A percentile compares a stretch with the other conserved stretches of the same genome.
Evolutionary conservation across 345 rosid genomes (phyloP).

Genomic region (Moricandia arvensis): DNA sequence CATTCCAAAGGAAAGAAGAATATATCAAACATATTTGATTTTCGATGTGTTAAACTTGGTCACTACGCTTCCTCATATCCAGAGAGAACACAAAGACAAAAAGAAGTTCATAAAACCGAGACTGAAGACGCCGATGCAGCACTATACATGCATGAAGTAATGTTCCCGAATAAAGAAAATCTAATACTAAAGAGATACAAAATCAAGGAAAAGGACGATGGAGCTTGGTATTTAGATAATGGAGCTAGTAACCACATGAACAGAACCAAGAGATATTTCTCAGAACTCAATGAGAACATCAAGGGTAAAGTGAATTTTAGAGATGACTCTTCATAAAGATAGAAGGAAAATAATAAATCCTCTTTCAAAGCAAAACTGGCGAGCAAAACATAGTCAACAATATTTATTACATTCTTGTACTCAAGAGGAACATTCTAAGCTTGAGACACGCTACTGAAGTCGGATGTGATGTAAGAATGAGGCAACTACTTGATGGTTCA

Average conservation of each 20-base stretch:
- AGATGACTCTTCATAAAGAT: neutral
- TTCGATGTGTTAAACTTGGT: neutral
- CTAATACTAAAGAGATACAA: neutral
- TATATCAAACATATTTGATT: neutral
- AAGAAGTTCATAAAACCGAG: neutral
- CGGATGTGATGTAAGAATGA: no score
- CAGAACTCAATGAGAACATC: neutral
- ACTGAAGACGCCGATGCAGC: neutral
- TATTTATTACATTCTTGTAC: neutral
- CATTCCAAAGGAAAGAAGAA: neutral
- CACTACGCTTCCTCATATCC: neutral
- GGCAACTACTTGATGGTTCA: no score
- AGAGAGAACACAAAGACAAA: neutral
- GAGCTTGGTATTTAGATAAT: no score
- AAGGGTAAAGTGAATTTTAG: neutral
- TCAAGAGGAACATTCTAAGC: neutral
- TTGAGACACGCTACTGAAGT: no score
- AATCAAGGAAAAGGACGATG: no score
- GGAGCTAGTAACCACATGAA: neutral
- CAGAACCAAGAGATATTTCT: neutral
- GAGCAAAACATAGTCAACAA: neutral
- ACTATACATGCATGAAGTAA: neutral
- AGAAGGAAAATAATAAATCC: neutral
- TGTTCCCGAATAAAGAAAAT: neutral
- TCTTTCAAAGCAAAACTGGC: neutral